Evolutionary conservation across 768 basidiomycete species (phyloP).

Genomic region (Lentinula raphanica): DNA sequence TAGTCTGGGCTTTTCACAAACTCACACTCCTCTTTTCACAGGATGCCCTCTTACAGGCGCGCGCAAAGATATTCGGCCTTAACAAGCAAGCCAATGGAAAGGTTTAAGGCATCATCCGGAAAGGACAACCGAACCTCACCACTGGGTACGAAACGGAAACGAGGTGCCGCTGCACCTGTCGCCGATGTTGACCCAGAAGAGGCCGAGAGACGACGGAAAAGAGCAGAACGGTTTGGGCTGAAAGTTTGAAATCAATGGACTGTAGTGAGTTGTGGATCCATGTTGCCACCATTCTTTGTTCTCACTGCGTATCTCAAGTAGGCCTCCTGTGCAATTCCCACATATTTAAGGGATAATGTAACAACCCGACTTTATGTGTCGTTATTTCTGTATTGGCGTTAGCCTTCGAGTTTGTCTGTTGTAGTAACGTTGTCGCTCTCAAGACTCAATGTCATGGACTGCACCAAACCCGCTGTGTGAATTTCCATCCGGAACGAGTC

Average conservation of each 20-base stretch:
- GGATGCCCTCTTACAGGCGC: slow-evolving; percentile 43
- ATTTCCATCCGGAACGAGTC: background rate
- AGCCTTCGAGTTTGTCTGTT: too few relatives aligned
- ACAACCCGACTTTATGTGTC: background rate
- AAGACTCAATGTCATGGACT: too few relatives aligned
- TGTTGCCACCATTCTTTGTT: background rate
- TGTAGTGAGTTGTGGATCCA: background rate
- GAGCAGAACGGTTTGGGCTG: slow-evolving; percentile 59
- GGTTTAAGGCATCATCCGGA: background rate
- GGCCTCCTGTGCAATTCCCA: background rate
- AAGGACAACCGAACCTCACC: slow-evolving; percentile 1
- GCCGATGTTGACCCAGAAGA: slow-evolving; percentile 51
- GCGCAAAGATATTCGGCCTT: slow-evolving; percentile 53
- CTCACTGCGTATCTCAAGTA: too few relatives aligned
- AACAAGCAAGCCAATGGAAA: background rate
- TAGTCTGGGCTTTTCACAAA: background rate
- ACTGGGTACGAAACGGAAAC: slow-evolving; percentile 12
- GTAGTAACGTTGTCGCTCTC: too few relatives aligned
- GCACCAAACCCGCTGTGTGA: background rate
- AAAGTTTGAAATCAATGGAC: background rate
- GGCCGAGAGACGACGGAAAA: slow-evolving; percentile 48
- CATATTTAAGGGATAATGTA: background rate
- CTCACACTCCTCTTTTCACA: slow-evolving; percentile 16
- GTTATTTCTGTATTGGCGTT: background rate
- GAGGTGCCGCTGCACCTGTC: background rate